Evolutionary conservation across 768 basidiomycete genomes (phyloP), one percentile per base, ranked within the genome.

Genomic region (Holtermannia corniformis): DNA sequence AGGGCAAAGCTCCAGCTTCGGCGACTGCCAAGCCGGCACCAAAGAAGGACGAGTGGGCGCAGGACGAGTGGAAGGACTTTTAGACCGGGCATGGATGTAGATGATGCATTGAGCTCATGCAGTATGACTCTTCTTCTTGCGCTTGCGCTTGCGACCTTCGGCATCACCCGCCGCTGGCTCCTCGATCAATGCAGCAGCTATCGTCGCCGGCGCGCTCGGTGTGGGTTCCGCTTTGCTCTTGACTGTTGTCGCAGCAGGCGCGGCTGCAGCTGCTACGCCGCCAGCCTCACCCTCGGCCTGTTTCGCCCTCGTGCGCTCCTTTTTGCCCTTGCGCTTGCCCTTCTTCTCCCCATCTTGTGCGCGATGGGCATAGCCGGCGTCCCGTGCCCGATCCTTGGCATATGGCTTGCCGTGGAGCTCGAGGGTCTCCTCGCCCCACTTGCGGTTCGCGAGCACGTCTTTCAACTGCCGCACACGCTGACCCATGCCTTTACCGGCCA

Each of bases 401-500:
- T 37, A 16, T 37, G 7, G 32, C 7, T 7, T 16, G 16, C 7
- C 32, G 16, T 7, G 7, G 16, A 7, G 32, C 32, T 37, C 32
- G 32, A 7, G 10, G 16, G 32, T 7, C 44, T 69, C 68, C 53
- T 71, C 71, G 20, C 76, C 76, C 75, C 75, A 76, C 50, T 61
- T 59, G 41, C 76, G 54, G 24, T 56, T 60, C 44, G 58, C 62
- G 25, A 95, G 67, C 65, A 77, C 81, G 44, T 76, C 67, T 69
- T 85, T 86, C 52, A 95, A 77, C 55, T 90, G 85, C 62, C 78
- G 76, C 43, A 93, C 75, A 58, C 82, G 79, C 44, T 84, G 80
- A 21, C 75, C 75, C 13, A 86, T 78, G 37, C 75, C 68, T 44
- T 58, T 64, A 14, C 63, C 62, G 16, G 64, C 65, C 45, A 57